Evolutionary conservation across 139 green algal species (phyloP), one percentile per base, ranked within the genome.

Genomic region (Deuterostichococcus epilithicus): DNA sequence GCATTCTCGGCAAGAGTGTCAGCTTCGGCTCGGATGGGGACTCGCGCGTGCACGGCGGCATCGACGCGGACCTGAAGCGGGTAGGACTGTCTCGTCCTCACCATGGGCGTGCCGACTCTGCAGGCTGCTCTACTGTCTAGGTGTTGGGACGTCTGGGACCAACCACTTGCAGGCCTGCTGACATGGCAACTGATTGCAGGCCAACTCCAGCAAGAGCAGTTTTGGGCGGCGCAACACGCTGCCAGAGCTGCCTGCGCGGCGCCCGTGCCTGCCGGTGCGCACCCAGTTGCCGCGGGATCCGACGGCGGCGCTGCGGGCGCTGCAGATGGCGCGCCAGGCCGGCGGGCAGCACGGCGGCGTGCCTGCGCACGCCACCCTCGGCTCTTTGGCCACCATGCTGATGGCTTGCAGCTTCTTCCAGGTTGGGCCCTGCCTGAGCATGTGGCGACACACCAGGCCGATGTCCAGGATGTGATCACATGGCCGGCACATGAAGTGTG

Each of bases 401-500:
- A 78, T 78, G 74, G 74, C 74, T 4, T 78, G 70, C 59, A 69
- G 59, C 59, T 72, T 78, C 59, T 63, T 78, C 35, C 74, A 78
- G 65, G 66, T 72, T 28, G 23, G 23, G n/a, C 32, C 23, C 20
- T 18, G 18, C 66, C 18, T 39, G 2, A 8, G 8, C 33, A 4
- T 72, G 1, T 72, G 66, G 20, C 30, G 33, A n/a, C n/a, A n/a
- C n/a, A n/a, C n/a, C n/a, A n/a, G n/a, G n/a, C n/a, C 23, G 25
- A 1, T 1, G 25, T 33, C 23, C 32, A 34, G n/a, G n/a, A 35
- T 70, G n/a, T 70, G 30, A 1, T 23, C 22, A 23, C 4, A 10
- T 35, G n/a, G n/a, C 63, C 1, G 28, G 63, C 25, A 67, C 26
- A 26, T 26, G 28, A 67, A 67, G 58, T 25, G 58, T 26, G 58